A percentile compares a stretch with the other conserved stretches of the same genome.
phyloP scores from a whole-genome alignment of 106 monocot species.

The Agapanthus africanus region DNA sequence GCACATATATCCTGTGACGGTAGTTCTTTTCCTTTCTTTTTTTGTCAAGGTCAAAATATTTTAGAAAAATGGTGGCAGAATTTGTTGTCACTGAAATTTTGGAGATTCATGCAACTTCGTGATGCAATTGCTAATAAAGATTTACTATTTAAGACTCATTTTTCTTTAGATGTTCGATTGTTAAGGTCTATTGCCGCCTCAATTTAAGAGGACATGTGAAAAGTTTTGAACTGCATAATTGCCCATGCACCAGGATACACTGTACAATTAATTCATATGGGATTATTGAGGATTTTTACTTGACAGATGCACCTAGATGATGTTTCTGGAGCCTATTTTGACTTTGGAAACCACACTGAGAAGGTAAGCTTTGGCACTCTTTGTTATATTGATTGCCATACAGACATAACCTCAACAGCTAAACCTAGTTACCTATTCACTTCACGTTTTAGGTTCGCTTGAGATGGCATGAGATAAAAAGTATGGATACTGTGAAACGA shows the following conservation, averaged over 20 bases:
- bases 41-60: not conserved
- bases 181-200: not conserved
- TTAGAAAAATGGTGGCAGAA: too few species aligned
- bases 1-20: not conserved
- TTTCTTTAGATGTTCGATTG: not conserved
- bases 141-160: not conserved
- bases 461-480: constrained; percentile 63
- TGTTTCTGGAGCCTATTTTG: constrained; percentile 76
- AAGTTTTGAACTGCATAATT: too few species aligned
- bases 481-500: constrained; percentile 22
- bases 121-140: not conserved
- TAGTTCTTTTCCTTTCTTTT: not conserved
- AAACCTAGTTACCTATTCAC: not conserved
- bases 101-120: too few species aligned
- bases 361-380: constrained; percentile 37
- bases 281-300: not conserved
- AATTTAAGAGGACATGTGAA: not conserved
- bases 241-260: not conserved
- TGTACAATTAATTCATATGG: not conserved
- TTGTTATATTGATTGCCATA: not conserved
- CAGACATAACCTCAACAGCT: not conserved
- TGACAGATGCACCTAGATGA: constrained; percentile 84
- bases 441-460: constrained; percentile 63
- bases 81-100: too few species aligned
- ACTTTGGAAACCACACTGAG: constrained; percentile 92